Conservation (phyloP, 2,329 filamentous ascomycete species). For the Botryosphaeria dothidea region DNA sequence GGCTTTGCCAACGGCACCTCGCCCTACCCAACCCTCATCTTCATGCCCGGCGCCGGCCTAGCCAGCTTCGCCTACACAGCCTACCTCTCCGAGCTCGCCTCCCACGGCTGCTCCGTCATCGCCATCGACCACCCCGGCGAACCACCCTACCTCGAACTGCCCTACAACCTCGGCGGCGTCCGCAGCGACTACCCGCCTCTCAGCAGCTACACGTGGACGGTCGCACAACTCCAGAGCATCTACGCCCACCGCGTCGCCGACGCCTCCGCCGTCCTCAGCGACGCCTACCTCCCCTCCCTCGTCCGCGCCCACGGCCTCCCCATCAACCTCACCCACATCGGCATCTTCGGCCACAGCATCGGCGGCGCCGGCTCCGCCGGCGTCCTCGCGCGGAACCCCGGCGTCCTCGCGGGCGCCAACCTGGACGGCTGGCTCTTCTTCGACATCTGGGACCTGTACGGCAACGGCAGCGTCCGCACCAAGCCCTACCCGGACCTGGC, state of each 20-base stretch:
- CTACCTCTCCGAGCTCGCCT: constrained; percentile 23
- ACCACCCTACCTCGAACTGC: constrained; percentile 23
- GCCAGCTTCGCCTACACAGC: constrained; percentile 21
- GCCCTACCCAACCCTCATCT: constrained; percentile 23
- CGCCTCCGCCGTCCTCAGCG: constrained; percentile 20
- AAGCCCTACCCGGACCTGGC: neutral
- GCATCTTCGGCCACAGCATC: constrained; percentile 25
- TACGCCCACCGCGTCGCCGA: constrained; percentile 26
- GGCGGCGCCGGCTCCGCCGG: constrained; percentile 26
- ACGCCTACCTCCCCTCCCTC: neutral
- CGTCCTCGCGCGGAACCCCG: constrained; percentile 14
- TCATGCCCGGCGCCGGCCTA: constrained; percentile 26
- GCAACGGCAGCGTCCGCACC: neutral
- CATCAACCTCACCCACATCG: constrained; percentile 23
- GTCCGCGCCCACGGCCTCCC: constrained; percentile 4
- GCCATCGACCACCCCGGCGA: constrained; percentile 27
- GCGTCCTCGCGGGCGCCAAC: constrained; percentile 25
- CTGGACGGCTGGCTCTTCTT: constrained; percentile 25
- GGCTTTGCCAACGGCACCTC: neutral
- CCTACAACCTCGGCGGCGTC: constrained; percentile 16
- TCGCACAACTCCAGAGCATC: constrained; percentile 16
- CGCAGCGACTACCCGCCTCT: neutral
- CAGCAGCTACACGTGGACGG: neutral
- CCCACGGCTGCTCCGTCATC: constrained; percentile 25
- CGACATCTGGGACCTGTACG: constrained; percentile 23